A percentile compares a stretch with the other conserved stretches of the same genome.
Evolutionary conservation across 2,329 filamentous ascomycete species (phyloP).

Genomic region (Ophiocordyceps camponoti-floridani): DNA sequence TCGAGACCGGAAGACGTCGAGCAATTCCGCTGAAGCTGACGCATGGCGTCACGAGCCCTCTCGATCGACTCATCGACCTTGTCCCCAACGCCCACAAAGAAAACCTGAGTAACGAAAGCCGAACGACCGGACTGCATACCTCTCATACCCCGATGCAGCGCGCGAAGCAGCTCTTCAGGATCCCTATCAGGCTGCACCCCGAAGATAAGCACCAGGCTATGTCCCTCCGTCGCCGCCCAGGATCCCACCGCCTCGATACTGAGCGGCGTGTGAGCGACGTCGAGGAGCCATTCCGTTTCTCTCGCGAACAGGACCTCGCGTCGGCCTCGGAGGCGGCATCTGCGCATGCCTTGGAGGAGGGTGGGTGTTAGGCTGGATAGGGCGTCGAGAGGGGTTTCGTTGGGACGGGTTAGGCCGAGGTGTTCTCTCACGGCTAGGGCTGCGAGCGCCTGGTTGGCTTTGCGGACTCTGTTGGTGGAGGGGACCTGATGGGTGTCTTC

Average conservation of each 20-base stretch:
- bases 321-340: slow-evolving; percentile 54
- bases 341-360: slow-evolving; percentile 46
- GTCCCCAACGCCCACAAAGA: slow-evolving; percentile 11
- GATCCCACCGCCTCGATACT: slow-evolving; percentile 58
- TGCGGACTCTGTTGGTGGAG: slow-evolving; percentile 6
- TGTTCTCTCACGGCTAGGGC: slow-evolving; percentile 38
- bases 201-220: slow-evolving; percentile 51
- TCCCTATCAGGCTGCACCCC: slow-evolving; percentile 75
- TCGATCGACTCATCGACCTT: slow-evolving; percentile 43
- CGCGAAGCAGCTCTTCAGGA: slow-evolving; percentile 40
- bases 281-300: slow-evolving; percentile 56
- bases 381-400: slow-evolving; percentile 4
- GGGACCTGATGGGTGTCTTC: too few relatives aligned
- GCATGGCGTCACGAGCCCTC: slow-evolving; percentile 43
- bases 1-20: slow-evolving; percentile 40
- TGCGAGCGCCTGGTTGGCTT: slow-evolving; percentile 40
- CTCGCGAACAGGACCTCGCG: slow-evolving; percentile 47
- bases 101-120: too few relatives aligned
- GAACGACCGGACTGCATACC: too few relatives aligned
- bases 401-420: slow-evolving; percentile 16
- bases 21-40: slow-evolving; percentile 27
- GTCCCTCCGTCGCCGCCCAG: slow-evolving; percentile 57
- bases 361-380: slow-evolving; percentile 13
- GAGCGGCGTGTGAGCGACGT: slow-evolving; percentile 77
- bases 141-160: too few relatives aligned